phyloP scores from a whole-genome alignment of 148 eudicot genomes.

The Chenopodium berlandieri region DNA sequence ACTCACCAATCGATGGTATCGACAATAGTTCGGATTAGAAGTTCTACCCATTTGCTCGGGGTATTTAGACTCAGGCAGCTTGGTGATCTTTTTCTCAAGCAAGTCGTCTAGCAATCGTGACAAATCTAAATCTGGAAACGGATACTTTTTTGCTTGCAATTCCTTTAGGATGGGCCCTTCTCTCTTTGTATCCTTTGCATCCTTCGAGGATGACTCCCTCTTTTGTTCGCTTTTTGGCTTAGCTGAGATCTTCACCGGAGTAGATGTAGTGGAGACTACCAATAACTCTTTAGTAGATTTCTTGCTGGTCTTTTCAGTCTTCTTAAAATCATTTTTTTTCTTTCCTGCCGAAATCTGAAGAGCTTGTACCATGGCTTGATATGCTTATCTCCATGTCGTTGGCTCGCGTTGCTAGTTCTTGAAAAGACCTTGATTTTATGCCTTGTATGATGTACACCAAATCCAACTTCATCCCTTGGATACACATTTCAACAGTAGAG shows the following conservation, averaged over 20 bases:
- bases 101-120: slow-evolving; percentile 12
- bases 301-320: background rate
- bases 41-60: background rate
- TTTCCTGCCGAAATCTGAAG: background rate
- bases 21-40: background rate
- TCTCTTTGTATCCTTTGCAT: background rate
- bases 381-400: background rate
- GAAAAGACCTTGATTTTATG: background rate
- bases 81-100: background rate
- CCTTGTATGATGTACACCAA: background rate
- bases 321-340: background rate
- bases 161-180: background rate
- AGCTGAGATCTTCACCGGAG: background rate
- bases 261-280: background rate
- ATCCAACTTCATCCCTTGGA: background rate
- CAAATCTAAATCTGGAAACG: slow-evolving; percentile 10
- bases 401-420: background rate
- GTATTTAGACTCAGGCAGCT: background rate
- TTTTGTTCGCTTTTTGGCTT: background rate
- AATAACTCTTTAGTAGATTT: background rate
- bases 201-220: background rate
- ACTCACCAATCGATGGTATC: background rate
- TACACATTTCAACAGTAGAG: background rate
- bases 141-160: slow-evolving; percentile 17
- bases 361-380: background rate